Evolutionary conservation across 352 stramenopile genomes (phyloP), one percentile per base, ranked within the genome.

Genomic region (Phytophthora idaei): DNA sequence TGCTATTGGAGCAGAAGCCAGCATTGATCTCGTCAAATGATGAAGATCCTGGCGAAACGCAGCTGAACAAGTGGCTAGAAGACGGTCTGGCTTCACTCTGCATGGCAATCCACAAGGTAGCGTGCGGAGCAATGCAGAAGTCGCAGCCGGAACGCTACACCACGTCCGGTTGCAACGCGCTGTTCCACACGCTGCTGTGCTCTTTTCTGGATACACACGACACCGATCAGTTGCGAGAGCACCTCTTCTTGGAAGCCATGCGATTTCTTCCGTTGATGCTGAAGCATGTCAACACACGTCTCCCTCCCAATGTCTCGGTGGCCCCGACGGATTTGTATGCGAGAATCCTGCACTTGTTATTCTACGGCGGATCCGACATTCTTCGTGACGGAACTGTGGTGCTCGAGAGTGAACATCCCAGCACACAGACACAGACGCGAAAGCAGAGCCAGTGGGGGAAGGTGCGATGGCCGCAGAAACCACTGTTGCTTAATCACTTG

Each of bases 371-470:
- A 2, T 92, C 86, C 25, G 84, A 90, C n/a, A 68, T 92, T 57
- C 73, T 87, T 27, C 32, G 63, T 0, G 82, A 94, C 53, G 86
- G 86, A 34, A 87, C 81, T 25, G 75, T 94, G 25, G 67, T 87
- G 37, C 69, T 94, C 14, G 83, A 94, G 61, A 87, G 83, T 29
- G 81, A 94, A 44, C 83, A 92, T 34, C 86, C 86, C 14, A 92
- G 70, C 32, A 95, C 88, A 1, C 88, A 95, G 56, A 95, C 88
- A 3, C 85, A 93, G 61, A 95, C 88, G n/a, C 84, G 83, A 9
- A 94, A 94, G 67, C 86, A 94, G 56, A 94, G 86, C 47, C 82
- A 92, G 56, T 94, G 86, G 86, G 82, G 81, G 2, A 94, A 94
- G 66, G 80, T 94, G 15, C 80, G 86, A 32, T 89, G 82, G 68